Evolutionary conservation across 2,329 filamentous ascomycete species (phyloP).

Genomic region (Penicillium paneum): DNA sequence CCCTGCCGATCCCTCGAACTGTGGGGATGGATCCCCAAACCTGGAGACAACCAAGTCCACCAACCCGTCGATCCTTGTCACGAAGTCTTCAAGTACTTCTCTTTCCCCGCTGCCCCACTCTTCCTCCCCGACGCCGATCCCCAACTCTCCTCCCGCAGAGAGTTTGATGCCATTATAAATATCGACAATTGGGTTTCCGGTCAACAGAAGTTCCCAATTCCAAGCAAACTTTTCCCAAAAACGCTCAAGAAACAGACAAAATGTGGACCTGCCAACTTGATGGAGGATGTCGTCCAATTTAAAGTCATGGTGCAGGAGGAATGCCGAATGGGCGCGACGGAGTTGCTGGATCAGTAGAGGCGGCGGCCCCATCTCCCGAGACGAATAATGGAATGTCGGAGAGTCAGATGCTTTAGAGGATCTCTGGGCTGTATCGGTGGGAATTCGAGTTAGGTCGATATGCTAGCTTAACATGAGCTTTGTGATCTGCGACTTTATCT

Average conservation of each 20-base stretch:
- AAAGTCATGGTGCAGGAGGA: constrained; percentile 80
- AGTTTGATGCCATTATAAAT: constrained; percentile 83
- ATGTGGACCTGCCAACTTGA: constrained; percentile 62
- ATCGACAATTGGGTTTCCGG: constrained; percentile 79
- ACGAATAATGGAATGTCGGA: constrained; percentile 71
- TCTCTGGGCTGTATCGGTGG: constrained; percentile 49
- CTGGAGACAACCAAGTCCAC: constrained; percentile 84
- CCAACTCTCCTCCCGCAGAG: constrained; percentile 84
- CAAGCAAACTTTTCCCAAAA: constrained; percentile 73
- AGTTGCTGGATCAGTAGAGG: constrained; percentile 76
- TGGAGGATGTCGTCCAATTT: constrained; percentile 69
- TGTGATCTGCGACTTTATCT: background rate
- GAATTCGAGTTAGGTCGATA: constrained; percentile 75
- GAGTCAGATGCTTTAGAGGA: constrained; percentile 38
- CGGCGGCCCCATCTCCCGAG: constrained; percentile 82
- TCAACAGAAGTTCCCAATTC: constrained; percentile 82
- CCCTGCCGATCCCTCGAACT: constrained; percentile 24
- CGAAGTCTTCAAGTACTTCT: constrained; percentile 87
- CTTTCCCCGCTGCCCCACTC: constrained; percentile 90
- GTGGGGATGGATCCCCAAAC: constrained; percentile 62
- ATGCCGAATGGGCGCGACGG: constrained; percentile 74
- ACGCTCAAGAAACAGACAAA: constrained; percentile 67
- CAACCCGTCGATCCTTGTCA: constrained; percentile 73
- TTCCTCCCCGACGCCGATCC: constrained; percentile 92
- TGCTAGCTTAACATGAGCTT: constrained; percentile 51